A percentile compares a stretch with the other conserved stretches of the same genome.
phyloP scores from a whole-genome alignment of 306 rosid genomes.

The Vigna angularis region DNA sequence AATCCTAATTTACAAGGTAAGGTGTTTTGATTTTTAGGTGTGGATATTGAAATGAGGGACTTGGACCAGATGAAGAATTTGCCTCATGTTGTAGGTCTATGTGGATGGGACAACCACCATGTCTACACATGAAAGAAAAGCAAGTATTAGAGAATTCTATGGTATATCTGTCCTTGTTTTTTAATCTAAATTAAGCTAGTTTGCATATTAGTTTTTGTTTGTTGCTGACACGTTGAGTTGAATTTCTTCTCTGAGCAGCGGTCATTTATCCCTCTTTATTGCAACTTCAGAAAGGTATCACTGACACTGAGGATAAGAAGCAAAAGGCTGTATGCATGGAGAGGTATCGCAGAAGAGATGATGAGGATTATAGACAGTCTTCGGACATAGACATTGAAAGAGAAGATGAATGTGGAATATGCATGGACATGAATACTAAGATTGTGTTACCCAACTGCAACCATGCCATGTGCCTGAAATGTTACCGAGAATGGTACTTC shows the following conservation, averaged over 20 bases:
- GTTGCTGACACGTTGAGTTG: conserved; percentile 40
- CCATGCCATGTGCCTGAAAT: conserved; percentile 94
- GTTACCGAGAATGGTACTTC: conserved; percentile 91
- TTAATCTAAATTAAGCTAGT: background rate
- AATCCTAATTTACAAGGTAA: conserved; percentile 85
- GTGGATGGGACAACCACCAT: conserved; percentile 99
- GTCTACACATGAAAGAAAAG: conserved; percentile 95
- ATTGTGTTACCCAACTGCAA: conserved; percentile 94
- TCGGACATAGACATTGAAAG: conserved; percentile 85
- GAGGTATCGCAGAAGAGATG: conserved; percentile 89
- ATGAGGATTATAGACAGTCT: conserved; percentile 61
- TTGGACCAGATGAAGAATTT: conserved; percentile 43
- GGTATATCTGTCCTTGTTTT: conserved; percentile 55
- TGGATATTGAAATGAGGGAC: conserved; percentile 40
- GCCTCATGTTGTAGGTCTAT: conserved; percentile 68
- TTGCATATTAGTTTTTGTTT: conserved; percentile 28
- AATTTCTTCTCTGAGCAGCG: conserved; percentile 59
- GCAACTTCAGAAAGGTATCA: conserved; percentile 89
- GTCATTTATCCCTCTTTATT: conserved; percentile 85
- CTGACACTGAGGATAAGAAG: conserved; percentile 80
- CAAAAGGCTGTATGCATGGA: conserved; percentile 93
- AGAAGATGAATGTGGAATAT: conserved; percentile 97
- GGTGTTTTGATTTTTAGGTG: background rate
- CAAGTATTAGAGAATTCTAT: conserved; percentile 96
- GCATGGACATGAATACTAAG: conserved; percentile 91